Evolutionary conservation across 441 rosid genomes (phyloP).

Genomic region (Euphorbia schlechtendalii): DNA sequence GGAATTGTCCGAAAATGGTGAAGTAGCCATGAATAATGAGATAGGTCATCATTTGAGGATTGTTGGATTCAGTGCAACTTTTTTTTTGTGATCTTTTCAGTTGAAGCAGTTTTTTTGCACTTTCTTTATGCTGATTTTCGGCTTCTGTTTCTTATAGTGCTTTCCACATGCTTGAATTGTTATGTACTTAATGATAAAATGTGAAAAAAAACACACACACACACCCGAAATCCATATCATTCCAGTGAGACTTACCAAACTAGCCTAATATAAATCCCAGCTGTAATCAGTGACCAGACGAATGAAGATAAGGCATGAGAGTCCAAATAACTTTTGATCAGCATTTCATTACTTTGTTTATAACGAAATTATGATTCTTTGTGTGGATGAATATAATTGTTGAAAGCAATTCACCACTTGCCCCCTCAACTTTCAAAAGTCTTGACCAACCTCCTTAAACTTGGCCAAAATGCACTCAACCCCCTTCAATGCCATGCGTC

Average conservation of each 20-base stretch:
- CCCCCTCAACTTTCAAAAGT: too few relatives aligned
- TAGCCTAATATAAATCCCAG: not conserved
- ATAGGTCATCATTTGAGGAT: not conserved
- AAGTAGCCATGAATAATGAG: not conserved
- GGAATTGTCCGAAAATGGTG: not conserved
- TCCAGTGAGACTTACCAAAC: not conserved
- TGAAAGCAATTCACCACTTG: too few relatives aligned
- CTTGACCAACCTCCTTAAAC: too few relatives aligned
- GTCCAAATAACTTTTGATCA: too few relatives aligned
- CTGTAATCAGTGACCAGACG: not conserved
- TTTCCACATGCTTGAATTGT: not conserved
- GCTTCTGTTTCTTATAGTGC: not conserved
- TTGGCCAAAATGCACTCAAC: too few relatives aligned
- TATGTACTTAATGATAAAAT: not conserved
- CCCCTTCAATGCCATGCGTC: too few relatives aligned
- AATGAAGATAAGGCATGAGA: too few relatives aligned
- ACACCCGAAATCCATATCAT: not conserved
- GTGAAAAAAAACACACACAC: too few relatives aligned
- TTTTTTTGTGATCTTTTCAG: not conserved
- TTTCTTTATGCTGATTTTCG: not conserved
- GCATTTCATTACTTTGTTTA: too few relatives aligned
- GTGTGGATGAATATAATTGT: too few relatives aligned
- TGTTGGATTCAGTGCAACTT: constrained; percentile 2
- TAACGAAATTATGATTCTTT: too few relatives aligned
- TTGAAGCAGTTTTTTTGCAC: not conserved